Evolutionary conservation across 2,329 filamentous ascomycete genomes (phyloP), one percentile per base, ranked within the genome.

Genomic region (Colletotrichum sp.): DNA sequence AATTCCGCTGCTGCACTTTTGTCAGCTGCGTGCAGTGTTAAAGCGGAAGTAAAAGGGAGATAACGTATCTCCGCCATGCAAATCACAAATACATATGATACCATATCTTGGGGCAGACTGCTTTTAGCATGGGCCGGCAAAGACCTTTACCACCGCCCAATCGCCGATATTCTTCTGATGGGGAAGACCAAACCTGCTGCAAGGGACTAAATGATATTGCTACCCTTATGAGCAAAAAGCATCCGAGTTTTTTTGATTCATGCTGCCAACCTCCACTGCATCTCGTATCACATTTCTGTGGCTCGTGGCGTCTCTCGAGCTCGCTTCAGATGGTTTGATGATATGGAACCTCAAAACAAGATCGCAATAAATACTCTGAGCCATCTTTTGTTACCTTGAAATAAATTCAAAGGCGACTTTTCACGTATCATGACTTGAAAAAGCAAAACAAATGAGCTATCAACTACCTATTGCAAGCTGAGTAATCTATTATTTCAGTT

Each of bases 311-410:
- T 43, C 38, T 43, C 38, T n/a, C 0, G 18, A 9, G 38, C 18
- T 43, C 3, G 5, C n/a, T 18, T 43, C 3, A 43, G 8, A 12
- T n/a, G 18, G 18, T 43, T 12, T 43, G 8, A n/a, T 10, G 9
- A n/a, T 43, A n/a, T 43, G 38, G 8, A 43, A 18, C 16, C 14
- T 18, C 16, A 43, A 18, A n/a, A 43, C 9, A 6, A 12, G 38
- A 10, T n/a, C 38, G 18, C 9, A 5, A n/a, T n/a, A n/a, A 1
- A 43, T n/a, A 6, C n/a, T n/a, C 1, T 9, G 3, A 43, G 5
- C 38, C 18, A 12, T 10, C 16, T n/a, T 43, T 6, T 43, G 18
- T n/a, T 10, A 5, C 10, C 9, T 43, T 0, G 38, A 10, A 3
- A n/a, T 3, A n/a, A 10, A 3, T 43, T n/a, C 9, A n/a, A 43